phyloP scores from a whole-genome alignment of 2,329 filamentous ascomycete species.

The Exophiala alcalophila region DNA sequence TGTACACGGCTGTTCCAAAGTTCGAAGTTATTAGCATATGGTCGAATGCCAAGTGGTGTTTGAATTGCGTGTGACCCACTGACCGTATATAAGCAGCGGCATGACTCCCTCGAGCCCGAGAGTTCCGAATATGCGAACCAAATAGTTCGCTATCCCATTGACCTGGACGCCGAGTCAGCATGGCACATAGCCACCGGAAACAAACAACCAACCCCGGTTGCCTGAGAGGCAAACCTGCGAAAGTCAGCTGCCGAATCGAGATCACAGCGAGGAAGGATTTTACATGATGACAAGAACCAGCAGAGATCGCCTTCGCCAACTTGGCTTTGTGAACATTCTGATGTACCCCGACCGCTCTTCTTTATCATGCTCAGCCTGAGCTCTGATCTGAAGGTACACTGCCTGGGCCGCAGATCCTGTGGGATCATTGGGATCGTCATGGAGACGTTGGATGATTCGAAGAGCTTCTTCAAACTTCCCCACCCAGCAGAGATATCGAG shows the following conservation, averaged over 20 bases:
- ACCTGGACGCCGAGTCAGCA: constrained; percentile 4
- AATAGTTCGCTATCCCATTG: constrained; percentile 39
- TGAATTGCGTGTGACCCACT: too few relatives aligned
- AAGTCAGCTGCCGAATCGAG: neutral
- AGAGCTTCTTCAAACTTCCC: constrained; percentile 12
- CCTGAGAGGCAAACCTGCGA: constrained; percentile 30
- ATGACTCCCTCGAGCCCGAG: constrained; percentile 39
- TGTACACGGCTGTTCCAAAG: constrained; percentile 10
- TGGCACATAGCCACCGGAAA: neutral
- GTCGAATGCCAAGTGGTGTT: too few relatives aligned
- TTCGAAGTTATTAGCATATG: too few relatives aligned
- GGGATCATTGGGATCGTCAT: constrained; percentile 9
- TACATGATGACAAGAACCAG: constrained; percentile 21
- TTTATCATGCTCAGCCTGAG: constrained; percentile 19
- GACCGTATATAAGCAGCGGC: constrained; percentile 43
- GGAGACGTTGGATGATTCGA: constrained; percentile 14
- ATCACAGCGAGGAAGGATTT: constrained; percentile 28
- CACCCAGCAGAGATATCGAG: constrained; percentile 18
- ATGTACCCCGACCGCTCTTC: constrained; percentile 14
- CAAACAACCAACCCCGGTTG: constrained; percentile 32
- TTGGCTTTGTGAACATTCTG: constrained; percentile 19
- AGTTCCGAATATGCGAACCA: constrained; percentile 37
- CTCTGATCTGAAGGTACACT: constrained; percentile 19
- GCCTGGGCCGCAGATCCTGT: constrained; percentile 10
- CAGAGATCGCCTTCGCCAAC: constrained; percentile 15